Evolutionary conservation across 805 yeast genomes (phyloP).

Genomic region (Suhomyces vadensis): DNA sequence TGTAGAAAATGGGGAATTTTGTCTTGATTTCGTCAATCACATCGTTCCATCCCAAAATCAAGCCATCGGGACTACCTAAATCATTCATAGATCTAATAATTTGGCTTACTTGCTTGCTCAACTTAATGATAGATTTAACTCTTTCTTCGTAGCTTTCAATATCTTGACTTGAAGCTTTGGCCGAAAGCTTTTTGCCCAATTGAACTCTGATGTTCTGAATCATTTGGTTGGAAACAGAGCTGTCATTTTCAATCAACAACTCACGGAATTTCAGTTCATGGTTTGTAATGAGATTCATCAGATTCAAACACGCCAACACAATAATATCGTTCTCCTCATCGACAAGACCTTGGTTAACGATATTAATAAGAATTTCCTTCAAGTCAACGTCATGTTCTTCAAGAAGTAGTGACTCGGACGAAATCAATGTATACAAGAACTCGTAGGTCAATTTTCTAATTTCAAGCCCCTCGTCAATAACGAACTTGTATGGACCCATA

Average conservation of each 20-base stretch:
- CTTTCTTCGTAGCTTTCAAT: conserved; percentile 56
- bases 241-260: conserved; percentile 14
- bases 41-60: conserved; percentile 1
- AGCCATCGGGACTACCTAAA: not conserved
- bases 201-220: conserved; percentile 37
- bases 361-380: conserved; percentile 38
- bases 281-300: conserved; percentile 39
- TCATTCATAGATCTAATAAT: conserved; percentile 2
- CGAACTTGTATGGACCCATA: conserved; percentile 87
- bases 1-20: conserved; percentile 4
- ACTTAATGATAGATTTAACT: conserved; percentile 31
- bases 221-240: conserved; percentile 27
- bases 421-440: conserved; percentile 55
- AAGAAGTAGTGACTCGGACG: conserved; percentile 16
- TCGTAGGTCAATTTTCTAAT: conserved; percentile 74
- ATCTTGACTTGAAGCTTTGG: conserved; percentile 68
- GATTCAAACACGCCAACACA: conserved; percentile 48
- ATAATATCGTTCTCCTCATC: conserved; percentile 64
- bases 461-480: conserved; percentile 74
- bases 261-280: conserved; percentile 25
- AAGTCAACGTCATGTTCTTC: conserved; percentile 25
- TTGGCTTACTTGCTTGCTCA: conserved; percentile 26
- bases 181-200: conserved; percentile 51
- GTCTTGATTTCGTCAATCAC: conserved; percentile 4
- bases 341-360: conserved; percentile 51